Conservation (phyloP, 2,329 filamentous ascomycete genomes). For the Dothiorella sarmentorum region DNA sequence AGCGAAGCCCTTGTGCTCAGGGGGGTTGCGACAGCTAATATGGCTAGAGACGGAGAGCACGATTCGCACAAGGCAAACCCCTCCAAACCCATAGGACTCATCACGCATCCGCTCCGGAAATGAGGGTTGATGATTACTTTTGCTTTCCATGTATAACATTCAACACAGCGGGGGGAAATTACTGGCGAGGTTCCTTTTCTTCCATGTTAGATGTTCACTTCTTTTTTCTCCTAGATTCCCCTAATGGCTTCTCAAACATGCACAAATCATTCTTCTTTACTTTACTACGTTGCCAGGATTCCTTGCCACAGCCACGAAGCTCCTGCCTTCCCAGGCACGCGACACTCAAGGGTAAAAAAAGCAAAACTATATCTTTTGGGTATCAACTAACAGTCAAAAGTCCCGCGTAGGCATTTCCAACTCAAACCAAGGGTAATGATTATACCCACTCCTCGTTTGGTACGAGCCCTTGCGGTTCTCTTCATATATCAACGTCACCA, state of each 20-base stretch:
- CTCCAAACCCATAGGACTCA: too few species aligned
- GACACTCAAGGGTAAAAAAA: background rate
- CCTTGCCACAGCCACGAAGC: background rate
- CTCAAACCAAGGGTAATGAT: too few species aligned
- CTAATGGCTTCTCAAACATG: background rate
- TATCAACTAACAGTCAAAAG: too few species aligned
- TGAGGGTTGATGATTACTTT: background rate
- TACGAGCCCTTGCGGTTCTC: too few species aligned
- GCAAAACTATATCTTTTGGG: too few species aligned
- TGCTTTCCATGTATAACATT: background rate
- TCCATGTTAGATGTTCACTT: background rate
- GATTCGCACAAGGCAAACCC: too few species aligned
- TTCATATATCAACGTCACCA: too few species aligned
- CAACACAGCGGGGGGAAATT: background rate
- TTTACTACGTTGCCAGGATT: background rate
- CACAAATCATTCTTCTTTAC: background rate
- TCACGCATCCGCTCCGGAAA: background rate
- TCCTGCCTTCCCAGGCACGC: background rate
- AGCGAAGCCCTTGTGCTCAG: too few species aligned
- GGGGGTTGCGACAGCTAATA: too few species aligned
- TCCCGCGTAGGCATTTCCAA: too few species aligned
- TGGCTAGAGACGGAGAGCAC: too few species aligned
- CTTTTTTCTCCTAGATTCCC: background rate
- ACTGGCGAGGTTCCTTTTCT: background rate
- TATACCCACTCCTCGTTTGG: too few species aligned